Base-by-base conservation (phyloP, 768 basidiomycete genomes). In the Tricholomella constricta region DNA sequence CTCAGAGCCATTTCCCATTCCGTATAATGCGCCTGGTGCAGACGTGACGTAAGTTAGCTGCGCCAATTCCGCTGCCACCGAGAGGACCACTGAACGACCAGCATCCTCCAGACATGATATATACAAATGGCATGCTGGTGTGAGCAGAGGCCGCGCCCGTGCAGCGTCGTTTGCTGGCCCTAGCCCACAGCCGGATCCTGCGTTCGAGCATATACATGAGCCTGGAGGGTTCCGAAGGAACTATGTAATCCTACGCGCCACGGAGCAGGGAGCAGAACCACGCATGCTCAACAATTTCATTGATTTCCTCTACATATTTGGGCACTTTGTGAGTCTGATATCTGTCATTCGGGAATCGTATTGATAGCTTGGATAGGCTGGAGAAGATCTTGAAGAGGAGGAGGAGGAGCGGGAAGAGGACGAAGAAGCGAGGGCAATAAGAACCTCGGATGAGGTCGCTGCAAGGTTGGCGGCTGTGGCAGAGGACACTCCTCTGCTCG, bases 211-310 rank as follows among this genome's bases (percentile, higher is more conserved):
- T 61, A 94, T 98, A 47, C 92, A 93, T 56, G 91, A 96, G 65
- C 96, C 95, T 0, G 95, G 95, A 50, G 95, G 94, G 1, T 97
- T 98, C 71, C 79, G 95, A 60, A 79, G 95, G 48, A 92, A 95
- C 68, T 97, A 92, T 67, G 76, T 98, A 7, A 72, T 87, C 26
- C 69, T 89, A 51, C 83, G 81, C 44, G 86, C 91, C 3, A 81
- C 79, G 43, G 87, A 88, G 55, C 82, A 86, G 53, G 84, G 84
- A 8, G 64, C 69, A 19, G 82, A 80, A 36, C 31, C 31, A 3
- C 78, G 70, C 12, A 82, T 83, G 43, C 76, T 93, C 26, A 87
- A 87, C 62, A 95, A 91, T 64, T 95, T 96, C 56, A 89, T 98
- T 55, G 94, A 98, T 63, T 99, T 99, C 69, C 72, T 99, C 40